Base-by-base conservation (phyloP, 305 asterid species). In the Fraxinus floribunda region DNA sequence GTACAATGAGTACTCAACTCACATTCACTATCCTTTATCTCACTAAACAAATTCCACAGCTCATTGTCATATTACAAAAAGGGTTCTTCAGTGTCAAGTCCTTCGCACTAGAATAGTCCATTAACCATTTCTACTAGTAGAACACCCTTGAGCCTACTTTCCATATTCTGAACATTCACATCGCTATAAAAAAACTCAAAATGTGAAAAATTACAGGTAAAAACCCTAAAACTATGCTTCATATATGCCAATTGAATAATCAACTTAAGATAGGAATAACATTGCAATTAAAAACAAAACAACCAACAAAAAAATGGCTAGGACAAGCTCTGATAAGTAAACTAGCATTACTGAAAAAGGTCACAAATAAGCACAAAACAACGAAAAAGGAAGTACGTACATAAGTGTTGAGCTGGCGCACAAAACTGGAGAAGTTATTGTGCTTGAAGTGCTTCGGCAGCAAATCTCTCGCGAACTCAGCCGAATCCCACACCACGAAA, bases 401-500 rank as follows among this genome's bases (percentile, higher is more conserved):
- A 72, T 90, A 90, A 79, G 93, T 90, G 24, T 90, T 90, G 15
- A 90, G 85, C 87, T 90, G 93, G 79, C 91, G 93, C 81, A 90
- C 91, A 60, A 90, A 90, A 79, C 93, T 90, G 80, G 93, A 88
- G 87, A 88, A 90, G 84, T 90, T 90, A 39, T 84, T 90, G 79
- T 90, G 93, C 87, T 90, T 90, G 80, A 90, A 90, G 79, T 87
- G 88, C 80, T 90, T 89, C 0, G 93, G 93, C 22, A 90, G 84
- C 77, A 89, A 86, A 29, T 86, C 85, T 24, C 77, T 86, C 0
- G 90, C 88, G 46, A 91, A 89, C 84, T 84, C 90, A 32, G 91
- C 89, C 16, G 92, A 90, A 72, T 91, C 92, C 92, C 92, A 91
- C 15, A 91, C 92, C 77, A 91, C 89, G 62, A 89, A 91, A 72